Conservation (phyloP, 495 filamentous ascomycete genomes). For the Choiromyces venosus region DNA sequence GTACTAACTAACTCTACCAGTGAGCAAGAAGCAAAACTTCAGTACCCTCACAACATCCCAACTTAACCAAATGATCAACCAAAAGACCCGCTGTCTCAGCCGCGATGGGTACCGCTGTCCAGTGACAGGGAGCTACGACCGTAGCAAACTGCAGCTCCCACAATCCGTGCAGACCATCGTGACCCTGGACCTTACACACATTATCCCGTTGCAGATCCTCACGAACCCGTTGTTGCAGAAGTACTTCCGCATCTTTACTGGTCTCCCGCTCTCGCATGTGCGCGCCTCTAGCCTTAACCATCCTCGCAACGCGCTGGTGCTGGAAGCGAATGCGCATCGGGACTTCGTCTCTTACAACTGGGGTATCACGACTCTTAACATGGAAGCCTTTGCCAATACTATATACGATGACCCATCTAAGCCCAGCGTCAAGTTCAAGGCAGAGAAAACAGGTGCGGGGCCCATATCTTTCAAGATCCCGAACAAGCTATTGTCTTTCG, state of each 20-base stretch:
- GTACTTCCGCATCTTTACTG: neutral
- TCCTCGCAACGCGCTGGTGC: conserved; percentile 4
- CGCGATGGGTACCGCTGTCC: conserved; percentile 8
- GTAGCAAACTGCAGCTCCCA: neutral
- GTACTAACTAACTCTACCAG: neutral
- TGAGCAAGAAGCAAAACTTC: conserved; percentile 5
- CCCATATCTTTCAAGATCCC: neutral
- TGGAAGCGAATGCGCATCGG: neutral
- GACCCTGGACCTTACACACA: conserved; percentile 1
- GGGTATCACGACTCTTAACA: neutral
- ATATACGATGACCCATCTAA: neutral
- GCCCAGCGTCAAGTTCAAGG: neutral
- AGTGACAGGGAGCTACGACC: neutral
- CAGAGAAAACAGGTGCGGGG: neutral
- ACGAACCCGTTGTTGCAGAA: neutral
- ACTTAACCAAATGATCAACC: neutral
- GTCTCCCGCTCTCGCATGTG: neutral
- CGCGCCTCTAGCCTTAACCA: neutral
- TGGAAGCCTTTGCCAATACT: neutral
- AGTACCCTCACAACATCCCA: too few relatives aligned
- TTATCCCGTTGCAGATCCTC: neutral
- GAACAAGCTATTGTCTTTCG: neutral
- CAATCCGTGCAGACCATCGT: neutral
- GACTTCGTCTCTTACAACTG: conserved; percentile 7
- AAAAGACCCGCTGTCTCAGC: neutral